phyloP scores from a whole-genome alignment of 768 basidiomycete genomes.

The Phylloporus rhodoxanthus region DNA sequence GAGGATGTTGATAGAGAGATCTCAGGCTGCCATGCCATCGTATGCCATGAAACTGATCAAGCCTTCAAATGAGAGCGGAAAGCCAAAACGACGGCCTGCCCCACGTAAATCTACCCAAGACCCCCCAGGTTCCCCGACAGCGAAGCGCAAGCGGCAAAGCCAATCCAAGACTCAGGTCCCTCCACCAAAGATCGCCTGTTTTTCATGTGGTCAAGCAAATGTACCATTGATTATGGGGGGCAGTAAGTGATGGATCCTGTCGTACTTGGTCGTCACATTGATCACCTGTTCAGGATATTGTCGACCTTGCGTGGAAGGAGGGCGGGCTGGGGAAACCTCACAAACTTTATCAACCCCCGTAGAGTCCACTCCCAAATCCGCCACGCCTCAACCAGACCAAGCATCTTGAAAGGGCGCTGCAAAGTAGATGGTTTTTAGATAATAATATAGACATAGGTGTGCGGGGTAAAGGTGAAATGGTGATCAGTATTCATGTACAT shows the following conservation, averaged over 20 bases:
- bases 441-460: conserved; percentile 9
- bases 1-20: background rate
- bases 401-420: background rate
- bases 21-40: conserved; percentile 40
- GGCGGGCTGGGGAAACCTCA: conserved; percentile 35
- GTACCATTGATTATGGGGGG: conserved; percentile 75
- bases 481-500: conserved; percentile 28
- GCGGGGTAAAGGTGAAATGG: background rate
- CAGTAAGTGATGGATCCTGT: conserved; percentile 40
- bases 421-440: conserved; percentile 3
- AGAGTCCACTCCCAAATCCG: background rate
- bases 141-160: conserved; percentile 39
- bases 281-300: conserved; percentile 49
- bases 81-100: conserved; percentile 32
- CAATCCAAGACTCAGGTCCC: conserved; percentile 31
- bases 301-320: conserved; percentile 58
- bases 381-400: conserved; percentile 1
- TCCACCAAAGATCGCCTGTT: conserved; percentile 48
- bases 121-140: conserved; percentile 12
- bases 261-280: background rate
- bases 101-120: conserved; percentile 30
- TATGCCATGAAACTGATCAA: conserved; percentile 56
- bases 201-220: conserved; percentile 57
- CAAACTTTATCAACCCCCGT: conserved; percentile 11
- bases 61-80: conserved; percentile 38